phyloP scores from a whole-genome alignment of 345 rosid genomes.

The Pseudoturritis turrita region DNA sequence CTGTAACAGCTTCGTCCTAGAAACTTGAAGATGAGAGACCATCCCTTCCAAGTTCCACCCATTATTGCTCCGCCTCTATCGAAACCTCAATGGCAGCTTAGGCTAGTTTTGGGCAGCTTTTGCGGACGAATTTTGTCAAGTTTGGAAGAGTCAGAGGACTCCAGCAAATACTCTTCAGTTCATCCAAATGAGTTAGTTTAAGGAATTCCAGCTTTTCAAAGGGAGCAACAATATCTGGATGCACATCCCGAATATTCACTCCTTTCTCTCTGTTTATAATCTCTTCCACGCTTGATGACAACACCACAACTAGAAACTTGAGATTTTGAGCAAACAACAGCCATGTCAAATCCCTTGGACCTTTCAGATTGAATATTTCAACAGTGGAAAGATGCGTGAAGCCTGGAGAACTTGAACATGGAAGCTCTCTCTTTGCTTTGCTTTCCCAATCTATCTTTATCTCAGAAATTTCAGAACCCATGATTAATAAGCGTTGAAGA shows the following conservation, averaged over 20 bases:
- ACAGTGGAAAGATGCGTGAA: not conserved
- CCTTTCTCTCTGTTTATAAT: not conserved
- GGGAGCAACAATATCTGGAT: not conserved
- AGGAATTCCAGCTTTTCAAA: not conserved
- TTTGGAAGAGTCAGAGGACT: not conserved
- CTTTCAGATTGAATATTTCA: not conserved
- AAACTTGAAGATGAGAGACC: not conserved
- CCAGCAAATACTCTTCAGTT: not conserved
- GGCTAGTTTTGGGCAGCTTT: not conserved
- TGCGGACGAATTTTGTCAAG: not conserved
- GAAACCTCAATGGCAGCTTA: not conserved
- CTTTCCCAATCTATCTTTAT: not conserved
- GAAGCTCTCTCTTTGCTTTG: not conserved
- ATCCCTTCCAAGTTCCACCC: not conserved
- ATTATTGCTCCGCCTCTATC: not conserved
- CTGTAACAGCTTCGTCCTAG: not conserved
- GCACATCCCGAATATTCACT: not conserved
- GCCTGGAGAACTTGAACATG: not conserved
- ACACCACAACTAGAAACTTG: not conserved
- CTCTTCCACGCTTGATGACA: not conserved
- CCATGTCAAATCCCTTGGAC: slow-evolving; percentile 4
- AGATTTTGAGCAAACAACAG: not conserved
- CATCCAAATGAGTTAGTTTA: not conserved
- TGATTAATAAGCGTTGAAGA: not conserved
- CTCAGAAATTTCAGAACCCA: not conserved